A percentile compares a stretch with the other conserved stretches of the same genome.
phyloP scores from a whole-genome alignment of 2,329 filamentous ascomycete genomes.

The Colletotrichum shisoi region DNA sequence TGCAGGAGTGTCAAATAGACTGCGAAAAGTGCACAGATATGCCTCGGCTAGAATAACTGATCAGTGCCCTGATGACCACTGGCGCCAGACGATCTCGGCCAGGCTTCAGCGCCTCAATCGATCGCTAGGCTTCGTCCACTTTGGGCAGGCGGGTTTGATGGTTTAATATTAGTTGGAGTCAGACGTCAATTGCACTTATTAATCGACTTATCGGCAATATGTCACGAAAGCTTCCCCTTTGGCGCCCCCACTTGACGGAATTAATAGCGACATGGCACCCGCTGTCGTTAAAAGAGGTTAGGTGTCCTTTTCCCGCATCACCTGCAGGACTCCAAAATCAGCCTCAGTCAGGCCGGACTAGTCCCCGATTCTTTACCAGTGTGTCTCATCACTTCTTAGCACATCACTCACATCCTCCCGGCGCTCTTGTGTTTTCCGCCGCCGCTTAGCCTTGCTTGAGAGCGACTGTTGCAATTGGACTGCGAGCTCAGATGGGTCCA shows the following conservation, averaged over 20 bases:
- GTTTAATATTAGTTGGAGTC: constrained; percentile 23
- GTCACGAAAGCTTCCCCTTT: constrained; percentile 12
- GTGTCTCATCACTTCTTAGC: constrained; percentile 21
- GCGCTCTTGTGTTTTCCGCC: not conserved
- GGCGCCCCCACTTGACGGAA: constrained; percentile 13
- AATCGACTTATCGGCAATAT: constrained; percentile 2
- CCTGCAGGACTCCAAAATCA: constrained; percentile 21
- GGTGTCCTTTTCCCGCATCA: constrained; percentile 32
- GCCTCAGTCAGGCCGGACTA: constrained; percentile 24
- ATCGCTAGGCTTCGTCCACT: constrained; percentile 8
- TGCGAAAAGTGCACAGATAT: constrained; percentile 12
- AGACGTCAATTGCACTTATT: constrained; percentile 8
- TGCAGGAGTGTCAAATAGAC: not conserved
- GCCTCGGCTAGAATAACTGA: constrained; percentile 9
- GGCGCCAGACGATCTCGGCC: constrained; percentile 14
- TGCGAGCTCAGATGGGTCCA: not conserved
- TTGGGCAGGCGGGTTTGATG: constrained; percentile 20
- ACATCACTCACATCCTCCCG: not conserved
- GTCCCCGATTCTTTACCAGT: constrained; percentile 31
- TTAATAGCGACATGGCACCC: constrained; percentile 20
- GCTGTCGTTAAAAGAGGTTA: constrained; percentile 27
- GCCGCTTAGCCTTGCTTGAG: not conserved
- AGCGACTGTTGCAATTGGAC: not conserved
- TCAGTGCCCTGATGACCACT: not conserved
- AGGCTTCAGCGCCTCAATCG: constrained; percentile 23